Conservation (phyloP, 2,329 filamentous ascomycete species). For the Neopestalotiopsis sp. region DNA sequence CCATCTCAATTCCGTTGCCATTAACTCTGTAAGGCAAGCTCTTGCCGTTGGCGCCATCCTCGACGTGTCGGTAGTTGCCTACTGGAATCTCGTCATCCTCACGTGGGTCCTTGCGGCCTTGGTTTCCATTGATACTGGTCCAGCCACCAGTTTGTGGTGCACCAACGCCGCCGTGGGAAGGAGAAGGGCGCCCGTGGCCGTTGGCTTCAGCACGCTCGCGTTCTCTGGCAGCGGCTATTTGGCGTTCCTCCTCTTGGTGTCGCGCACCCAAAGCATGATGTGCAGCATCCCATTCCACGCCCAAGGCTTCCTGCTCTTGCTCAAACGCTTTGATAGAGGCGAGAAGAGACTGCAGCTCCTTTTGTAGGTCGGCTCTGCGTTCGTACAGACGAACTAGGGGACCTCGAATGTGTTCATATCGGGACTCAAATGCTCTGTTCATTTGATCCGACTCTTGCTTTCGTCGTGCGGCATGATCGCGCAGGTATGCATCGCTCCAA, state of each 20-base stretch:
- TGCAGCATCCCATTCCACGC: slow-evolving; percentile 27
- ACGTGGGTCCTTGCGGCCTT: slow-evolving; percentile 25
- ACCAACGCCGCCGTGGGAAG: slow-evolving; percentile 21
- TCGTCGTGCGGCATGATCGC: slow-evolving; percentile 27
- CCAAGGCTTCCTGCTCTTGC: slow-evolving; percentile 30
- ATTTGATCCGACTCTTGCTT: slow-evolving; percentile 30
- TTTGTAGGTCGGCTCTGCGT: slow-evolving; percentile 26
- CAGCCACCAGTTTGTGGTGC: slow-evolving; percentile 25
- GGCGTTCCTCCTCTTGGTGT: slow-evolving; percentile 32
- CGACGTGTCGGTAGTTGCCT: slow-evolving; percentile 37
- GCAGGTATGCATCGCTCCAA: slow-evolving; percentile 25
- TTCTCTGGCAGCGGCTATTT: slow-evolving; percentile 26
- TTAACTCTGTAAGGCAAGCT: slow-evolving; percentile 28
- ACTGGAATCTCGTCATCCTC: slow-evolving; percentile 35
- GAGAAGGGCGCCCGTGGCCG: slow-evolving; percentile 20
- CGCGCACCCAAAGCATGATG: slow-evolving; percentile 20
- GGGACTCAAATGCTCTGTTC: slow-evolving; percentile 25
- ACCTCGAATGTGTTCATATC: slow-evolving; percentile 28
- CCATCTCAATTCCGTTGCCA: slow-evolving; percentile 19
- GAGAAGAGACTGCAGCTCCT: slow-evolving; percentile 26
- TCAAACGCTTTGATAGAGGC: slow-evolving; percentile 29
- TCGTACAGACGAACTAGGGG: slow-evolving; percentile 29
- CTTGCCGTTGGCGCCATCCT: slow-evolving; percentile 31
- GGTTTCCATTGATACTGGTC: slow-evolving; percentile 36
- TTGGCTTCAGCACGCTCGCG: slow-evolving; percentile 25